A percentile compares a stretch with the other conserved stretches of the same genome.
phyloP scores from a whole-genome alignment of 495 filamentous ascomycete species.

The Aspergillus ostianus region DNA sequence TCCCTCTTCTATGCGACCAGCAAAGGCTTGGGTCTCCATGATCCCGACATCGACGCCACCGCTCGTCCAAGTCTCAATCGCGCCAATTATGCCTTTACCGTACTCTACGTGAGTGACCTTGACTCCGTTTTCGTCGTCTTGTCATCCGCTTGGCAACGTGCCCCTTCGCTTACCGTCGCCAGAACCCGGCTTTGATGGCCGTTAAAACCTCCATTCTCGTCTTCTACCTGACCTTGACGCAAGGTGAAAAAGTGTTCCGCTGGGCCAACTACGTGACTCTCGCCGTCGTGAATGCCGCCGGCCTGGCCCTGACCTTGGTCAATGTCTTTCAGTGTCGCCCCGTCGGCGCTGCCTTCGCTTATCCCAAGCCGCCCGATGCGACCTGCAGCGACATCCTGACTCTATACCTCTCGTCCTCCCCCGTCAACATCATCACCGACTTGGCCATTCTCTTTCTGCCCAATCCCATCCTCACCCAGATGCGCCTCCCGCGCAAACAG shows the following conservation, averaged over 20 bases:
- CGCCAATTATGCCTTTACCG: constrained; percentile 77
- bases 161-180: background rate
- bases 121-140: background rate
- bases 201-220: constrained; percentile 88
- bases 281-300: constrained; percentile 71
- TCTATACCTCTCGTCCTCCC: constrained; percentile 79
- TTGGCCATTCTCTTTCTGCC: constrained; percentile 80
- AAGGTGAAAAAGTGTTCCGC: constrained; percentile 68
- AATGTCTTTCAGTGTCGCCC: constrained; percentile 91
- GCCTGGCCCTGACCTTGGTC: constrained; percentile 74
- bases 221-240: constrained; percentile 80
- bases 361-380: constrained; percentile 39
- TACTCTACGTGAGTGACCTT: constrained; percentile 66
- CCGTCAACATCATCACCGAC: constrained; percentile 83
- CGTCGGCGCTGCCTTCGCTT: constrained; percentile 58
- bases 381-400: constrained; percentile 74
- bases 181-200: constrained; percentile 79
- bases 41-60: constrained; percentile 53
- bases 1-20: constrained; percentile 70
- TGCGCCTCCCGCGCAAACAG: constrained; percentile 79
- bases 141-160: background rate
- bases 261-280: constrained; percentile 69
- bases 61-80: constrained; percentile 54
- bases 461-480: constrained; percentile 80
- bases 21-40: constrained; percentile 76